Evolutionary conservation across 2,329 filamentous ascomycete species (phyloP), one percentile per base, ranked within the genome.

Genomic region (Diatrype stigma): DNA sequence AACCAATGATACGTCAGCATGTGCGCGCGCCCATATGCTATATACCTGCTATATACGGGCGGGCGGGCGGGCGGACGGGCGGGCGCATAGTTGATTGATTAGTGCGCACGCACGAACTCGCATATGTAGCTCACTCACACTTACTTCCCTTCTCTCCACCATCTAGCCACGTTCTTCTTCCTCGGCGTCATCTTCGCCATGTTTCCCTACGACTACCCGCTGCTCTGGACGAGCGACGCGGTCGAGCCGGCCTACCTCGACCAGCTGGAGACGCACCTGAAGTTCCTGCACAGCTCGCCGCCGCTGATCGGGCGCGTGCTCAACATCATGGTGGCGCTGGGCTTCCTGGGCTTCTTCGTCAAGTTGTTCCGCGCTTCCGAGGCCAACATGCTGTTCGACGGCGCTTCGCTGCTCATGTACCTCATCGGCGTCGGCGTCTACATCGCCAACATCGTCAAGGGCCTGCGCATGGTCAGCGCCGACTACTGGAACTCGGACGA

Each of bases 301-400:
- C 90, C 92, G 2, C 82, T 99, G 46, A 96, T 99, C 72, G 84
- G 85, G 48, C 93, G 94, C 65, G 88, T 99, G 66, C 85, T 99
- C 57, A 90, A 96, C 79, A 95, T 96, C 73, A 88, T 93, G 67
- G 88, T 96, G 69, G 86, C 83, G 65, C 85, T 94, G 58, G 94
- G 89, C 53, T 85, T 97, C 62, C 76, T 90, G 51, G 94, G 93
- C 57, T 91, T 97, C 74, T 80, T 97, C 68, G 81, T 87, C 69
- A 99, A 99, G 78, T 87, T 99, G 47, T 99, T 96, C 85, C 87
- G 86, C 60, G 91, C 94, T 48, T 87, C 84, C 62, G 93, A 97
- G 73, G 87, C 89, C 57, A 99, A 99, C 77, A 88, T 96, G 74
- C 85, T 99, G 51, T 99, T 99, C 70, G 94, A 87, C 72, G 89